Percentiles rank a stretch among this genome's conserved stretches.
These are phyloP conservation scores for Fusarium coicis DNA, from an alignment of 2,329 filamentous ascomycete species.

Conservation along the genomic window DNA sequence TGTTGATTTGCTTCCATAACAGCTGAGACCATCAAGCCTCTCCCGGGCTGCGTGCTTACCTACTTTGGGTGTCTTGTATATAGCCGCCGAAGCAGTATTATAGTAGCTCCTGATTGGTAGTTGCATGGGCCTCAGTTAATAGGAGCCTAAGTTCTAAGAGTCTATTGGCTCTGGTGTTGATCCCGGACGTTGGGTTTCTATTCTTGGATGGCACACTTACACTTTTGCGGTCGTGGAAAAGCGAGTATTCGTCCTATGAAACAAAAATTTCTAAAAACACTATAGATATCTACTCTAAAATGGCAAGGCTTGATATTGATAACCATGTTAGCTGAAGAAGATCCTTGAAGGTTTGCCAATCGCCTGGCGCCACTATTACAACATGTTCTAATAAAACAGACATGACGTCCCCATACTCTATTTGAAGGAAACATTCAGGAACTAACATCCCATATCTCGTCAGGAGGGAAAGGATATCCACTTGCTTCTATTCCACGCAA, in stretches of 20 bases:
- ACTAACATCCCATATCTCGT: neutral
- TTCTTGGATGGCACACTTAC: slow-evolving; percentile 1
- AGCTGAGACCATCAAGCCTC: neutral
- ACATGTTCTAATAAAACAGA: slow-evolving; percentile 4
- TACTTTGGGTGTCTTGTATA: neutral
- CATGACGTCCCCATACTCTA: neutral
- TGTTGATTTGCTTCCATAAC: slow-evolving; percentile 12
- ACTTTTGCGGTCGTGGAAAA: neutral
- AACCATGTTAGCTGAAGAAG: neutral
- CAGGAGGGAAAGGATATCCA: neutral
- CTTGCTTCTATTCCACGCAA: neutral
- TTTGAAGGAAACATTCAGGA: neutral
- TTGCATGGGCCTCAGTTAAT: neutral
- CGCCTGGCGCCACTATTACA: neutral
- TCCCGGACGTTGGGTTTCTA: slow-evolving; percentile 2
- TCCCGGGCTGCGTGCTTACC: neutral
- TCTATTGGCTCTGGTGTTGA: neutral
- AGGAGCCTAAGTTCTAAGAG: neutral
- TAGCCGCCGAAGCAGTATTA: slow-evolving; percentile 4
- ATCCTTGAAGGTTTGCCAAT: neutral
- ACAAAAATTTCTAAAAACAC: neutral
- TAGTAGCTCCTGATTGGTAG: slow-evolving; percentile 3
- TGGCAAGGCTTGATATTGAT: neutral
- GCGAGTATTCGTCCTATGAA: slow-evolving; percentile 26
- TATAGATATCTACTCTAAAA: slow-evolving; percentile 3